phyloP scores from a whole-genome alignment of 306 rosid species.

The Morella rubra region DNA sequence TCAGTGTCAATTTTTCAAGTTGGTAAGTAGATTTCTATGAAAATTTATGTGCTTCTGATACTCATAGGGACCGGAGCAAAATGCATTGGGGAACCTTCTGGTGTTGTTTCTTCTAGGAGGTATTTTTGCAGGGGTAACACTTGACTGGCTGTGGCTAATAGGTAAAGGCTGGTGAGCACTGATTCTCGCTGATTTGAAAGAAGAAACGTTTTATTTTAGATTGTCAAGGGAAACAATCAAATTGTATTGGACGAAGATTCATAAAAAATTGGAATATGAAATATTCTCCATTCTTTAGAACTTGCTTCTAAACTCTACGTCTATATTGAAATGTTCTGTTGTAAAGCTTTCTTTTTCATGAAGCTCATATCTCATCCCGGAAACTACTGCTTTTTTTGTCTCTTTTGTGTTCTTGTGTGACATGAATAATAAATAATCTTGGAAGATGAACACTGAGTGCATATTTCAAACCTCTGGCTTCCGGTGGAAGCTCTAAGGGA shows the following conservation, averaged over 20 bases:
- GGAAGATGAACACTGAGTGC: not conserved
- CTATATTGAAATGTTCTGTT: not conserved
- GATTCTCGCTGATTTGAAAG: not conserved
- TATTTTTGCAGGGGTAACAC: constrained; percentile 75
- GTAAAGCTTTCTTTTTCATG: not conserved
- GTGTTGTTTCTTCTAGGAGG: constrained; percentile 75
- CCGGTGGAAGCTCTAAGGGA: not conserved
- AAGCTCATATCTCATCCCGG: not conserved
- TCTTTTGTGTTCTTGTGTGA: not conserved
- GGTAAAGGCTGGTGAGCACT: constrained; percentile 80
- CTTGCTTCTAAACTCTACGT: not conserved
- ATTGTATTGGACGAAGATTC: not conserved
- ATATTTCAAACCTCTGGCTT: not conserved
- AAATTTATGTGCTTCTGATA: not conserved
- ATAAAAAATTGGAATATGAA: not conserved
- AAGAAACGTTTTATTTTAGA: not conserved
- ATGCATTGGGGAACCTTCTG: constrained; percentile 86
- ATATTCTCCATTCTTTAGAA: not conserved
- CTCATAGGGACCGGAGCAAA: constrained; percentile 91
- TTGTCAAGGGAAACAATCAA: not conserved
- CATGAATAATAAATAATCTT: not conserved
- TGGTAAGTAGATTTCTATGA: not conserved
- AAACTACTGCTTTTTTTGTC: not conserved
- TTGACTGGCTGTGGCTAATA: constrained; percentile 94
- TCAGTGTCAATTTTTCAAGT: not conserved